These are phyloP conservation scores for Pseudevernia furfuracea DNA, from an alignment of 495 filamentous ascomycete species.

Conservation along the genomic window DNA sequence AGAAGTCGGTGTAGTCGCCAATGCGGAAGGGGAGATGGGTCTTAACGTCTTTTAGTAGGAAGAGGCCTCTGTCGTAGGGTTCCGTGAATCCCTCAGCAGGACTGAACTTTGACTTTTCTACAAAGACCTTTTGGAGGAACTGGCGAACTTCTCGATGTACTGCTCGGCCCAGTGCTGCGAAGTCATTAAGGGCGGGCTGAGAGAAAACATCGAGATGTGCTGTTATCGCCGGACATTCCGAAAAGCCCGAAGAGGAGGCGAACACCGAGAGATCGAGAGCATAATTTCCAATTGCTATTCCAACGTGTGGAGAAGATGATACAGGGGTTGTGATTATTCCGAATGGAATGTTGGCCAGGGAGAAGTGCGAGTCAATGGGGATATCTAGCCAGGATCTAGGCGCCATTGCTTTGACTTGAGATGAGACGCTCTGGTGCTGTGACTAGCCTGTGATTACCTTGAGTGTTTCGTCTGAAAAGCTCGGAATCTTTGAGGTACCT, in stretches of 20 bases:
- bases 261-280: conserved; percentile 71
- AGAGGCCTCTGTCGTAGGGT: conserved; percentile 40
- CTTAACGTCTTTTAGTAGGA: conserved; percentile 51
- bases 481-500: neutral
- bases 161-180: conserved; percentile 67
- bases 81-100: conserved; percentile 45
- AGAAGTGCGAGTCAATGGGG: conserved; percentile 62
- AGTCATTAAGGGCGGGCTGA: conserved; percentile 68
- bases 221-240: conserved; percentile 49
- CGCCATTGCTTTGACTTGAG: conserved; percentile 36
- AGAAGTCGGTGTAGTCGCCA: conserved; percentile 97
- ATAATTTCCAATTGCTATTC: conserved; percentile 70
- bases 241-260: conserved; percentile 50
- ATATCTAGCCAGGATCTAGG: conserved; percentile 58
- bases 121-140: conserved; percentile 66
- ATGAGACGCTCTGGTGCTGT: neutral
- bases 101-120: conserved; percentile 49
- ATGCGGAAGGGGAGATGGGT: conserved; percentile 80
- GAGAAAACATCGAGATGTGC: conserved; percentile 55
- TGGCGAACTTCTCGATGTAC: conserved; percentile 65
- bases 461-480: neutral
- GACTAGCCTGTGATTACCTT: neutral
- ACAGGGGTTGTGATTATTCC: conserved; percentile 66
- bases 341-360: conserved; percentile 85
- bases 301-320: conserved; percentile 51